Base-by-base conservation (phyloP, 371 early-diverging fungal genomes). In the Umbelopsis sp. region DNA sequence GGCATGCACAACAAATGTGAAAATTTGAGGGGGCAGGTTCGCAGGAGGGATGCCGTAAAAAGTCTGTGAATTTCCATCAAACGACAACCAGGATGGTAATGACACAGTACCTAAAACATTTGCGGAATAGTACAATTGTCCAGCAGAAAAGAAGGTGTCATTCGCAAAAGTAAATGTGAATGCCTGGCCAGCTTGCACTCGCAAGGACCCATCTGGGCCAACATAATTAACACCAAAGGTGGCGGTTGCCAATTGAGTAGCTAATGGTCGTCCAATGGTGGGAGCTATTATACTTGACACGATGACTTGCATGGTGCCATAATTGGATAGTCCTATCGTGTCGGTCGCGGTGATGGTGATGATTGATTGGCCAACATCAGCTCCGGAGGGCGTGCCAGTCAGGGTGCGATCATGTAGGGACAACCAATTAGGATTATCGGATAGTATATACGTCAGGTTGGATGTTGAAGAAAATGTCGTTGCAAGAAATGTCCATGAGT, bases 61-160 rank as follows among this genome's bases (percentile, higher is more conserved):
- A 1, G 57, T 29, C 11, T 18, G 57, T 11, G 57, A 57, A 18
- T 29, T 57, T 3, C 37, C 35, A 29, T 57, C 57, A 57, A 57
- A 57, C 5, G 57, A 35, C 32, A 57, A 29, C 57, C 57, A 57
- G 1, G 57, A 29, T 11, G 57, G 57, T 29, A 57, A 57, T 57
- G 57, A 35, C 4, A 18, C 35, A 14, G 29, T 12, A 7, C 35
- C 29, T 11, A 35, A 35, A 6, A 35, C 29, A 29, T 18, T 29
- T 18, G 35, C 35, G 0, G 57, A 35, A 35, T 57, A 57, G n/a
- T 35, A 57, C 35, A 57, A 18, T n/a, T 57, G 57, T 14, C 57
- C 57, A 35, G 57, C 12, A 29, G 22, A 57, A 35, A 11, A 24
- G 29, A 57, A 57, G 4, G 35, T 57, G 18, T 57, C 29, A 16